These are phyloP conservation scores for Scutellaria minor DNA, from an alignment of 257 asterid genomes.

Conservation along the genomic window DNA sequence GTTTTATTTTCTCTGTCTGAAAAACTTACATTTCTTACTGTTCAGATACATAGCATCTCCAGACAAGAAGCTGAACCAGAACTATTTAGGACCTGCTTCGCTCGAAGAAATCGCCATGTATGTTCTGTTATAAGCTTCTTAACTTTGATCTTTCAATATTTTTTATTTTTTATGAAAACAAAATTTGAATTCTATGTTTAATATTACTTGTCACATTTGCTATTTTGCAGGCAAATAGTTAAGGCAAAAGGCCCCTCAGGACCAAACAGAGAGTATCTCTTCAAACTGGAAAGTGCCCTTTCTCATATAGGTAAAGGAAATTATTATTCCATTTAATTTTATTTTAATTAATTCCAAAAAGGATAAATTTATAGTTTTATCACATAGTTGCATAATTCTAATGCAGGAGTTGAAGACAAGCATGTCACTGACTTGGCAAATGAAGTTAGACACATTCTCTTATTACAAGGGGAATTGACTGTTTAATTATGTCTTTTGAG, in stretches of 20 bases:
- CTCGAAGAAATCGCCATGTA: slow-evolving; percentile 85
- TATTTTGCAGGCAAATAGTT: slow-evolving; percentile 73
- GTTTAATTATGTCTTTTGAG: slow-evolving; percentile 15
- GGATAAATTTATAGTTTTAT: background rate
- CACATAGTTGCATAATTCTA: slow-evolving; percentile 2
- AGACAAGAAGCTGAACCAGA: slow-evolving; percentile 71
- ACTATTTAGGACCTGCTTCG: slow-evolving; percentile 91
- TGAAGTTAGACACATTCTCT: slow-evolving; percentile 74
- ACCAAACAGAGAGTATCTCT: slow-evolving; percentile 91
- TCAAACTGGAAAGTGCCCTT: slow-evolving; percentile 87
- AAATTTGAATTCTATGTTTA: background rate
- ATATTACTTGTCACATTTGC: background rate
- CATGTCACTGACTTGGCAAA: slow-evolving; percentile 75
- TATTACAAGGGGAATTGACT: slow-evolving; percentile 34
- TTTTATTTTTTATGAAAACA: background rate
- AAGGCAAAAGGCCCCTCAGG: slow-evolving; percentile 97
- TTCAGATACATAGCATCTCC: slow-evolving; percentile 83
- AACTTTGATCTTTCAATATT: background rate
- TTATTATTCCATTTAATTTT: background rate
- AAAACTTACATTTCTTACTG: slow-evolving; percentile 28
- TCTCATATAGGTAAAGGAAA: slow-evolving; percentile 56
- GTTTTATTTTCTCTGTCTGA: background rate
- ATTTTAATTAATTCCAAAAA: background rate
- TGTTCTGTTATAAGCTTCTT: slow-evolving; percentile 3
- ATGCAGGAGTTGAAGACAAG: slow-evolving; percentile 76